phyloP scores from a whole-genome alignment of 495 filamentous ascomycete species.

The Geoglossum glabrum region DNA sequence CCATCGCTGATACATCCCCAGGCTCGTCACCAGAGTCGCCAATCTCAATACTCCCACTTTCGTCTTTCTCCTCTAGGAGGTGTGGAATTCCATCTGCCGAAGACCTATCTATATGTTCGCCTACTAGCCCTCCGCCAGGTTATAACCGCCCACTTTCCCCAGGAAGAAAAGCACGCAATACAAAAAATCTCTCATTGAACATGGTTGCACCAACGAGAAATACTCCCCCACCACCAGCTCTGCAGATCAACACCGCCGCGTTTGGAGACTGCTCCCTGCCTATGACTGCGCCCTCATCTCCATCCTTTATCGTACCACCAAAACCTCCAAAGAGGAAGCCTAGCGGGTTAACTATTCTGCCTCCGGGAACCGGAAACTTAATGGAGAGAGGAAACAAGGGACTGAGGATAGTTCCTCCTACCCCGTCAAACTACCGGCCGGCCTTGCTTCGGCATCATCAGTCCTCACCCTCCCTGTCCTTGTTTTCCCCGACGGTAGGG shows the following conservation, averaged over 20 bases:
- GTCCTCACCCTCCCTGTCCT: slow-evolving; percentile 41
- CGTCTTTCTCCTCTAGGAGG: slow-evolving; percentile 5
- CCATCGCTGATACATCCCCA: slow-evolving; percentile 75
- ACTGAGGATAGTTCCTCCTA: slow-evolving; percentile 26
- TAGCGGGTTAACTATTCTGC: slow-evolving; percentile 51
- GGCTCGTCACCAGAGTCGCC: slow-evolving; percentile 82
- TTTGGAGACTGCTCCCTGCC: slow-evolving; percentile 23
- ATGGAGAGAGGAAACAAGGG: slow-evolving; percentile 9
- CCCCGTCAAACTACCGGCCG: slow-evolving; percentile 25
- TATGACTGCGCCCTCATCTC: slow-evolving; percentile 60
- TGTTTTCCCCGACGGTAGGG: slow-evolving; percentile 37
- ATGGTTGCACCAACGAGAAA: slow-evolving; percentile 33
- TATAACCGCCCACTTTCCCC: slow-evolving; percentile 3
- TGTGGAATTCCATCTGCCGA: neutral
- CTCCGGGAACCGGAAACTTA: slow-evolving; percentile 27
- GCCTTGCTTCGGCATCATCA: slow-evolving; percentile 41
- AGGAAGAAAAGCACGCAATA: slow-evolving; percentile 28
- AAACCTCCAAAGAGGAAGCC: slow-evolving; percentile 53
- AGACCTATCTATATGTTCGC: neutral
- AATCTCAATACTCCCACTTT: slow-evolving; percentile 37
- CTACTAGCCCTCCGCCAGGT: neutral
- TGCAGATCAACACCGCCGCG: slow-evolving; percentile 29
- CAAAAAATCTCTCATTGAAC: slow-evolving; percentile 83
- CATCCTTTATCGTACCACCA: slow-evolving; percentile 55
- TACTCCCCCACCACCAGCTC: slow-evolving; percentile 7